These are phyloP conservation scores for Naganishia vaughanmartiniae DNA, from an alignment of 768 basidiomycete genomes.

Conservation along the genomic window DNA sequence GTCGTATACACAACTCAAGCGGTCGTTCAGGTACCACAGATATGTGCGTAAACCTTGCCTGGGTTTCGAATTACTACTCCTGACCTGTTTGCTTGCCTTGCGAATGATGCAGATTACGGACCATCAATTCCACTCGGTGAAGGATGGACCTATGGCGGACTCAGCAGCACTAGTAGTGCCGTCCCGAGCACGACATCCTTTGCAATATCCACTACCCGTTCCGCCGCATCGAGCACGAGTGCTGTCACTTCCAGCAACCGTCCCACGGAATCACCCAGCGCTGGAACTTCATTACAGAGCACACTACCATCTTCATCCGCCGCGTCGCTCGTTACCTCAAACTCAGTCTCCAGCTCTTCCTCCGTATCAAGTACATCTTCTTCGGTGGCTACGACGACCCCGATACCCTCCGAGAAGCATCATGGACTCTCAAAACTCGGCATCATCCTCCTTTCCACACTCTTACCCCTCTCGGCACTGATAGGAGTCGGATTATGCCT, in stretches of 20 bases:
- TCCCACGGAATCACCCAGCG: not conserved
- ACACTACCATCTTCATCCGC: not conserved
- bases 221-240: no score
- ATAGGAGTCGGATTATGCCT: not conserved
- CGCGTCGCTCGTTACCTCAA: not conserved
- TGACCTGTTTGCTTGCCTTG: no score
- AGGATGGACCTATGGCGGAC: constrained; percentile 30
- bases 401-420: no score
- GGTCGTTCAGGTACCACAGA: constrained; percentile 28
- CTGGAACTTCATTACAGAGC: not conserved
- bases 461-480: not conserved
- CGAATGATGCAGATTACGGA: constrained; percentile 24
- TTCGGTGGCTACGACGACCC: not conserved
- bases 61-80: not conserved
- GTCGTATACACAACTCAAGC: constrained; percentile 27
- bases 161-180: not conserved
- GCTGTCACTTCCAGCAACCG: not conserved
- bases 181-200: not conserved
- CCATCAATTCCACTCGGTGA: constrained; percentile 30
- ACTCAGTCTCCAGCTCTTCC: not conserved
- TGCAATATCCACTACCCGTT: no score
- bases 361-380: not conserved
- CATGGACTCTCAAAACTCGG: not conserved
- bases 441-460: constrained; percentile 5
- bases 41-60: constrained; percentile 14